A percentile compares a stretch with the other conserved stretches of the same genome.
These are phyloP conservation scores for Erodium moschatum DNA, from an alignment of 441 rosid species.

Conservation along the genomic window DNA sequence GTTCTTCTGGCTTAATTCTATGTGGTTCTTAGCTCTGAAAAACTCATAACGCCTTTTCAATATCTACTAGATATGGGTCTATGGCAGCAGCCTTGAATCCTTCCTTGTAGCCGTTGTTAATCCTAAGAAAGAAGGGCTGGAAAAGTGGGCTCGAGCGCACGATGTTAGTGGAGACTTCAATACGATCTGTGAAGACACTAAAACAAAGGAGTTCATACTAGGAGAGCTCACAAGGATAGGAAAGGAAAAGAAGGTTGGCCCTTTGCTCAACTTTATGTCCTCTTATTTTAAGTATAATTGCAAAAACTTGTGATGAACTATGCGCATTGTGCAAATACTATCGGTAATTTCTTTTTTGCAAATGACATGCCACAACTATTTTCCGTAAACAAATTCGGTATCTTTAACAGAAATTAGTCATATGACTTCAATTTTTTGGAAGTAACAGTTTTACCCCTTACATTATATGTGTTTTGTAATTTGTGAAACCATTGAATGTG, in stretches of 20 bases:
- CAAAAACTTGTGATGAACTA: too few relatives aligned
- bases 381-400: too few relatives aligned
- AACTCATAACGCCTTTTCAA: background rate
- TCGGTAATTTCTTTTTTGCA: too few relatives aligned
- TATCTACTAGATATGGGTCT: conserved; percentile 68
- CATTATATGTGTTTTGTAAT: too few relatives aligned
- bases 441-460: too few relatives aligned
- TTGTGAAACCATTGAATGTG: too few relatives aligned
- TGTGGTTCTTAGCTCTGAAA: background rate
- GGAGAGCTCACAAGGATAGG: conserved; percentile 59
- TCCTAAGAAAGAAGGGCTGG: conserved; percentile 56
- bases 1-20: background rate
- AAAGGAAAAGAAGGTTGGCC: conserved; percentile 60
- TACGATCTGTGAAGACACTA: conserved; percentile 52
- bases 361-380: too few relatives aligned
- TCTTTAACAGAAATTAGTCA: too few relatives aligned
- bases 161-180: conserved; percentile 53
- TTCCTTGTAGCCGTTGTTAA: conserved; percentile 68
- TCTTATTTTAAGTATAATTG: too few relatives aligned
- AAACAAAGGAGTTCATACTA: conserved; percentile 52
- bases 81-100: conserved; percentile 88
- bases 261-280: background rate
- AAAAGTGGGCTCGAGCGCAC: conserved; percentile 68
- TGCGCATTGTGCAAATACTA: too few relatives aligned
- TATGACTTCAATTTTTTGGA: too few relatives aligned